Evolutionary conservation across 768 basidiomycete genomes (phyloP).

Genomic region (Tricholoma sp.): DNA sequence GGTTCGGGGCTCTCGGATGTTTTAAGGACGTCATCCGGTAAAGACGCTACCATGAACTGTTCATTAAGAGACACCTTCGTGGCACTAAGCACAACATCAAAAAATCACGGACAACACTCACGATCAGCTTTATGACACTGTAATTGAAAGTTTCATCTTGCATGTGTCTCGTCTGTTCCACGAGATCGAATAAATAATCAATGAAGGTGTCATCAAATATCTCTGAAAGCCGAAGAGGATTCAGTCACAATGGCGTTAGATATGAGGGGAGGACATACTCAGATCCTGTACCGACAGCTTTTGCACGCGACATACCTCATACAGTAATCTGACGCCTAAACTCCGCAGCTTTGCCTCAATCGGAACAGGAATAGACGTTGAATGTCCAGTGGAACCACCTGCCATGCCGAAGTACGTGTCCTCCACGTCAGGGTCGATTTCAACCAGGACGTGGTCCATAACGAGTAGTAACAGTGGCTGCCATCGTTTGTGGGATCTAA

Average conservation of each 20-base stretch:
- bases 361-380: constrained; percentile 48
- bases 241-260: background rate
- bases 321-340: constrained; percentile 71
- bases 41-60: constrained; percentile 93
- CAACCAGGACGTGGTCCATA: constrained; percentile 81
- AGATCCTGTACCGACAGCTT: constrained; percentile 74
- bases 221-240: constrained; percentile 33
- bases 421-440: constrained; percentile 75
- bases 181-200: constrained; percentile 85
- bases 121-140: constrained; percentile 90
- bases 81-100: background rate
- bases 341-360: constrained; percentile 81
- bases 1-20: constrained; percentile 29
- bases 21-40: constrained; percentile 29
- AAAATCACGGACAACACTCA: constrained; percentile 30
- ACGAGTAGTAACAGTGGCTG: constrained; percentile 71
- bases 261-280: constrained; percentile 41
- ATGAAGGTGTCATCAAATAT: constrained; percentile 83
- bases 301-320: constrained; percentile 92
- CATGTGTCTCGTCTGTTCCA: constrained; percentile 86
- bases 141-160: constrained; percentile 94
- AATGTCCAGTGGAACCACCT: constrained; percentile 28
- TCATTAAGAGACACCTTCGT: constrained; percentile 87
- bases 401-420: constrained; percentile 47
- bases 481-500: constrained; percentile 83